Percentiles rank a stretch among this genome's conserved stretches.
Evolutionary conservation across 2,329 filamentous ascomycete genomes (phyloP).

Genomic region (Incumbomyces lentus): DNA sequence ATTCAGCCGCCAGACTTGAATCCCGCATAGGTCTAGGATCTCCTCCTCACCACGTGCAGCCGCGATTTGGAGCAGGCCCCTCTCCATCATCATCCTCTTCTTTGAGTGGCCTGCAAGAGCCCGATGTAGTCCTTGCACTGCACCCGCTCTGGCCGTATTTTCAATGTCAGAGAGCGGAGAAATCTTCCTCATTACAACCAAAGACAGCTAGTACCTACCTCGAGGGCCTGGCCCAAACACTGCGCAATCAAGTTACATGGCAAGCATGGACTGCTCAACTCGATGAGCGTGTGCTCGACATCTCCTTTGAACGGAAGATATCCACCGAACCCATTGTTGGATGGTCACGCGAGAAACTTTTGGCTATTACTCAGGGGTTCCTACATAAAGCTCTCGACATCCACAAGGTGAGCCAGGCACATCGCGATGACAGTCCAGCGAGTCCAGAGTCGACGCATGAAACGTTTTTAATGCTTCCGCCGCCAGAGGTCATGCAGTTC

Average conservation of each 20-base stretch:
- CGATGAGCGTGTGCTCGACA: constrained; percentile 31
- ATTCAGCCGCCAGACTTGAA: constrained; percentile 9
- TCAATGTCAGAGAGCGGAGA: constrained; percentile 38
- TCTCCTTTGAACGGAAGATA: constrained; percentile 36
- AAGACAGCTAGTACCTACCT: constrained; percentile 42
- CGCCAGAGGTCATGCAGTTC: constrained; percentile 55
- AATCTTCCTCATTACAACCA: constrained; percentile 40
- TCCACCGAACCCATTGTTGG: constrained; percentile 41
- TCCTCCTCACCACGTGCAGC: constrained; percentile 12
- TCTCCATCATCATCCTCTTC: constrained; percentile 16
- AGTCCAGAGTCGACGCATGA: constrained; percentile 43
- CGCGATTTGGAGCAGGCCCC: constrained; percentile 13
- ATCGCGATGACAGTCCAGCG: constrained; percentile 15
- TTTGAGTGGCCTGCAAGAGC: constrained; percentile 26
- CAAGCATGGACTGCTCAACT: constrained; percentile 42
- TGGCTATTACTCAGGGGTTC: constrained; percentile 62
- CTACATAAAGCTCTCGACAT: constrained; percentile 61
- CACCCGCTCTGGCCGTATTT: constrained; percentile 45
- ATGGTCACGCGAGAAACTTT: constrained; percentile 55
- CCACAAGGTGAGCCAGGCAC: constrained; percentile 37
- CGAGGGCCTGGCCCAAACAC: constrained; percentile 40
- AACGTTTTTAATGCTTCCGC: constrained; percentile 53
- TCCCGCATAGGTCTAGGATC: constrained; percentile 14
- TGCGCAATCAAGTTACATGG: constrained; percentile 43
- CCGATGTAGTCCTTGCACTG: constrained; percentile 39